phyloP scores from a whole-genome alignment of 352 stramenopile species.

The Pythium sp. region DNA sequence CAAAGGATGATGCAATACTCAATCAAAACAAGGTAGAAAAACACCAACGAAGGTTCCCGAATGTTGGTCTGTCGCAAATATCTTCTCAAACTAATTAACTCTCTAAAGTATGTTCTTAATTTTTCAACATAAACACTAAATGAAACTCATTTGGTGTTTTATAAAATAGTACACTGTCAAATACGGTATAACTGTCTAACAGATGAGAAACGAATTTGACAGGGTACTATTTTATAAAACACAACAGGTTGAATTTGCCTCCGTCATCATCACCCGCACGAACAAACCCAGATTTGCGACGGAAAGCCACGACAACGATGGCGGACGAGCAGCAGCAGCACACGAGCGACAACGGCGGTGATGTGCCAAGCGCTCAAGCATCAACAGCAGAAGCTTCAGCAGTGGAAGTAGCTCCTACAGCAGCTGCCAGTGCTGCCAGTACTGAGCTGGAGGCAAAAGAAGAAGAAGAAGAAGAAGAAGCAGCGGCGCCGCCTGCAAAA shows the following conservation, averaged over 20 bases:
- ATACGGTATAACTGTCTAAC: background rate
- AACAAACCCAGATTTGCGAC: background rate
- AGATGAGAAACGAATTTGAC: too few species aligned
- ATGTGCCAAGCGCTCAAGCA: background rate
- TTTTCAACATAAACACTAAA: background rate
- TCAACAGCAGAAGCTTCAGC: background rate
- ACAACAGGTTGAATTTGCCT: background rate
- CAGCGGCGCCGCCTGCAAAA: background rate
- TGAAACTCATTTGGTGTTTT: background rate
- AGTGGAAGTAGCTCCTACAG: background rate
- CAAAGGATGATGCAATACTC: background rate
- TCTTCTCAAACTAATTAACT: too few species aligned
- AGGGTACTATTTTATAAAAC: too few species aligned
- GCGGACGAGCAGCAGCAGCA: background rate
- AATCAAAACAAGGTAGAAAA: background rate
- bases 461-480: conserved; percentile 15
- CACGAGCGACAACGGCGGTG: background rate
- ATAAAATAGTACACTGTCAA: background rate
- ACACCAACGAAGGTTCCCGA: conserved; percentile 2
- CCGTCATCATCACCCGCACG: background rate
- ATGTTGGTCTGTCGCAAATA: background rate
- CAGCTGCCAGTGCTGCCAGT: background rate
- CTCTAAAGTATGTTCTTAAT: background rate
- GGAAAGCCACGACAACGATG: background rate
- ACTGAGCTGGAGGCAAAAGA: background rate